Conservation (phyloP, 2,329 filamentous ascomycete species). For the Ambrosiella beaveri region DNA sequence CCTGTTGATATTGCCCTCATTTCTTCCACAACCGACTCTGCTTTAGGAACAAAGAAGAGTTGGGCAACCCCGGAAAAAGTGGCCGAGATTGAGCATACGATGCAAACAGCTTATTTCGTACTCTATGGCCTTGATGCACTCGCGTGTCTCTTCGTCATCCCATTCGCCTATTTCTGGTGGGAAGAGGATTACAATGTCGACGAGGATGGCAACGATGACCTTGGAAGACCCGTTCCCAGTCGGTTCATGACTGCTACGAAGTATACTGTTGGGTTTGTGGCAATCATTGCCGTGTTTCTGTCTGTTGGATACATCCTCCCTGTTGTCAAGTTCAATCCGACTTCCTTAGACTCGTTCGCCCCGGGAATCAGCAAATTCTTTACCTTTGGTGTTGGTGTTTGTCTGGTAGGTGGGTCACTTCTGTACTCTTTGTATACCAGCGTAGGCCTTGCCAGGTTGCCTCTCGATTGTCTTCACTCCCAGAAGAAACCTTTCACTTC, state of each 20-base stretch:
- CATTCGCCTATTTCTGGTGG: slow-evolving; percentile 96
- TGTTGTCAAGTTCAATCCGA: neutral
- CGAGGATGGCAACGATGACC: slow-evolving; percentile 42
- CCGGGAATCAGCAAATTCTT: slow-evolving; percentile 40
- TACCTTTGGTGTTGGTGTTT: slow-evolving; percentile 74
- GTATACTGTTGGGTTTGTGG: slow-evolving; percentile 74
- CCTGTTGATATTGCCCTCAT: slow-evolving; percentile 92
- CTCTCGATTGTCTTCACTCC: slow-evolving; percentile 51
- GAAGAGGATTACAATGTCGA: slow-evolving; percentile 84
- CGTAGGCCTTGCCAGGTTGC: slow-evolving; percentile 71
- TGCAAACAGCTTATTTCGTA: slow-evolving; percentile 81
- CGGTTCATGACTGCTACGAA: slow-evolving; percentile 73
- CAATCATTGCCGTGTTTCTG: slow-evolving; percentile 66
- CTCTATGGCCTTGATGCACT: slow-evolving; percentile 84
- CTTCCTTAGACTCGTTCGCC: neutral
- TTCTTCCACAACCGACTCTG: slow-evolving; percentile 65
- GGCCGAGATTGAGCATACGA: slow-evolving; percentile 56
- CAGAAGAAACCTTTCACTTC: slow-evolving; percentile 38
- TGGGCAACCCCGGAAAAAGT: slow-evolving; percentile 81
- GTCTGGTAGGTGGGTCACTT: slow-evolving; percentile 71
- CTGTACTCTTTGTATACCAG: slow-evolving; percentile 83
- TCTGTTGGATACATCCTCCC: neutral
- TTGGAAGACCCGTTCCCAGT: slow-evolving; percentile 47
- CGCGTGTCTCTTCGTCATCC: slow-evolving; percentile 75
- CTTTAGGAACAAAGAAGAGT: slow-evolving; percentile 69